phyloP scores from a whole-genome alignment of 2,329 filamentous ascomycete species.

The Penicillium sp. region DNA sequence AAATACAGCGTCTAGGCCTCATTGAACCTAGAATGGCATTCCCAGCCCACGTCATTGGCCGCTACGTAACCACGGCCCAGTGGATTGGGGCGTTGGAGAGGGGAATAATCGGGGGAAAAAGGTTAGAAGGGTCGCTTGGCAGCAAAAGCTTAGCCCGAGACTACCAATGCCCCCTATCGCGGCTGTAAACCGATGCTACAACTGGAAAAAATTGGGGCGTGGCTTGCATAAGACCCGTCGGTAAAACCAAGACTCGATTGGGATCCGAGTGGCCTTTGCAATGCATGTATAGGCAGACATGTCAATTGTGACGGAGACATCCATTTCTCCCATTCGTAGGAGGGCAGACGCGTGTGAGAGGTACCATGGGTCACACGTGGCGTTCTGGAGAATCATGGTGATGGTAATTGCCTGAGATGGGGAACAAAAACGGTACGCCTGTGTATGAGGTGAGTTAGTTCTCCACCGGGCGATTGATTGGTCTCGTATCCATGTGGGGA shows the following conservation, averaged over 20 bases:
- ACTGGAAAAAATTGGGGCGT: no score
- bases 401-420: not conserved
- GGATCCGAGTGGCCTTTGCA: not conserved
- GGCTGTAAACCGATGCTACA: no score
- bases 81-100: conserved; percentile 1
- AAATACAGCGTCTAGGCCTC: no score
- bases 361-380: conserved; percentile 19
- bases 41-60: conserved; percentile 10
- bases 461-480: conserved; percentile 6
- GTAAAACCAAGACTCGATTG: no score
- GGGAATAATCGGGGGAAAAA: conserved; percentile 3
- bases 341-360: conserved; percentile 1
- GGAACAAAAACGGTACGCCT: not conserved
- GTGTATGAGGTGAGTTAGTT: not conserved
- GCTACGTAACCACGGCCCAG: conserved; percentile 8
- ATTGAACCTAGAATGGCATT: no score
- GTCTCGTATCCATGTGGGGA: no score
- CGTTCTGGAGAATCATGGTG: not conserved
- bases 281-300: not conserved
- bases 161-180: not conserved
- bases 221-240: no score
- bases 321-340: no score
- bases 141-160: conserved; percentile 16
- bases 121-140: conserved; percentile 5
- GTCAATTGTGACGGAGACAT: not conserved